Conservation (phyloP, 2,329 filamentous ascomycete genomes). For the Xylaria sp. region DNA sequence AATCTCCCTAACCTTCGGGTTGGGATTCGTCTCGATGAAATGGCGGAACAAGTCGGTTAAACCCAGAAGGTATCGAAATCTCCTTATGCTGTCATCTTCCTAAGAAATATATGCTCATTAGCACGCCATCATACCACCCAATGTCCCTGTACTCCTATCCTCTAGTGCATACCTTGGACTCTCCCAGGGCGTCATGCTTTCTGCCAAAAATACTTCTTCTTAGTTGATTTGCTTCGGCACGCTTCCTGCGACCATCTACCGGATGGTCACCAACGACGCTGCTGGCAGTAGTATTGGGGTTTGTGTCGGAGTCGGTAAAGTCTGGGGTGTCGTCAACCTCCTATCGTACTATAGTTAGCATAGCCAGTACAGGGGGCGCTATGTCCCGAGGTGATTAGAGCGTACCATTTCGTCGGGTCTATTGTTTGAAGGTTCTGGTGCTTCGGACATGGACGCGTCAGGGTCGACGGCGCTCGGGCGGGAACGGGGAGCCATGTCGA, state of each 20-base stretch:
- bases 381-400: constrained; percentile 5
- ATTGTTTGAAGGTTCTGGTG: constrained; percentile 56
- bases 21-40: constrained; percentile 97
- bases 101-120: constrained; percentile 34
- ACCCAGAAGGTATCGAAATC: constrained; percentile 94
- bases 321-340: constrained; percentile 73
- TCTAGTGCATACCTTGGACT: constrained; percentile 77
- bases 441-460: constrained; percentile 72
- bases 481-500: constrained; percentile 64
- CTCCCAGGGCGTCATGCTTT: constrained; percentile 91
- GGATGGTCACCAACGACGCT: constrained; percentile 84
- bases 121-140: constrained; percentile 49
- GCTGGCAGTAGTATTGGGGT: constrained; percentile 78
- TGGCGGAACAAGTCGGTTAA: constrained; percentile 97
- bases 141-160: not conserved
- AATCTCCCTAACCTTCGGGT: constrained; percentile 92
- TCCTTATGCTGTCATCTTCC: constrained; percentile 94
- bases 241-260: constrained; percentile 82
- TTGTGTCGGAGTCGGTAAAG: constrained; percentile 73
- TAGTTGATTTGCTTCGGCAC: constrained; percentile 87
- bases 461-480: constrained; percentile 64
- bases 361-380: not conserved
- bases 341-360: constrained; percentile 48
- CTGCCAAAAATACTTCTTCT: constrained; percentile 93
- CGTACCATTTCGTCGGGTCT: constrained; percentile 62